These are phyloP conservation scores for Telfairia occidentalis DNA, from an alignment of 331 rosid species.

Conservation along the genomic window DNA sequence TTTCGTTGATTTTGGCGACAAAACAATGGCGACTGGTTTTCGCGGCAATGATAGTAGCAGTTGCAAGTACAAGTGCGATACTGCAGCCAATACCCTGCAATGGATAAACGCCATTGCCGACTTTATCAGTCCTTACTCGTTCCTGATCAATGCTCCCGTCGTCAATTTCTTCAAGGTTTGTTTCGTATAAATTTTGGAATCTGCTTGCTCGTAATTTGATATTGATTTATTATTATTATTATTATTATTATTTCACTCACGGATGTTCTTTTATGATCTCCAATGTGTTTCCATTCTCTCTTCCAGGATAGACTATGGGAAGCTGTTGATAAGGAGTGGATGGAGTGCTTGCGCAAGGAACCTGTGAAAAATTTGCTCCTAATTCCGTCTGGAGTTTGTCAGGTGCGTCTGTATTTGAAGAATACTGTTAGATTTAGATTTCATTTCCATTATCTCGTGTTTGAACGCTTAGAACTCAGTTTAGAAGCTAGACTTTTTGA, in stretches of 20 bases:
- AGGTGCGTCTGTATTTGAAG: slow-evolving; percentile 24
- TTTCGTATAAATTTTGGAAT: neutral
- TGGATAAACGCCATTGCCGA: slow-evolving; percentile 71
- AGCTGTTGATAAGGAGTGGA: slow-evolving; percentile 62
- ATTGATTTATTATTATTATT: neutral
- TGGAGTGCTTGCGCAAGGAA: slow-evolving; percentile 57
- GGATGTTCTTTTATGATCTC: neutral
- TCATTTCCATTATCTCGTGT: neutral
- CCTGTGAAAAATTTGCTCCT: slow-evolving; percentile 51
- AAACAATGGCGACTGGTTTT: neutral
- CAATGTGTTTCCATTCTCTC: neutral
- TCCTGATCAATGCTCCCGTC: slow-evolving; percentile 49
- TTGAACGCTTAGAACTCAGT: neutral
- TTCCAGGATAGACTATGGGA: slow-evolving; percentile 72
- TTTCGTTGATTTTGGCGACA: neutral
- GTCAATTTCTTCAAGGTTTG: slow-evolving; percentile 45
- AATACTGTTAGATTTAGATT: neutral
- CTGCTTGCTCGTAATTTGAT: neutral
- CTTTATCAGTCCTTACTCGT: slow-evolving; percentile 43
- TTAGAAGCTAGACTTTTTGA: neutral
- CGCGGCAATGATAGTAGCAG: slow-evolving; percentile 8
- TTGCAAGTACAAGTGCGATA: slow-evolving; percentile 45
- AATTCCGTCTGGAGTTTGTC: slow-evolving; percentile 66
- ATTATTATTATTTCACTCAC: too few relatives aligned
- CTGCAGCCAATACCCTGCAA: slow-evolving; percentile 31